These are phyloP conservation scores for Allomyces javanicus DNA, from an alignment of 192 early-diverging fungal species.

Conservation along the genomic window DNA sequence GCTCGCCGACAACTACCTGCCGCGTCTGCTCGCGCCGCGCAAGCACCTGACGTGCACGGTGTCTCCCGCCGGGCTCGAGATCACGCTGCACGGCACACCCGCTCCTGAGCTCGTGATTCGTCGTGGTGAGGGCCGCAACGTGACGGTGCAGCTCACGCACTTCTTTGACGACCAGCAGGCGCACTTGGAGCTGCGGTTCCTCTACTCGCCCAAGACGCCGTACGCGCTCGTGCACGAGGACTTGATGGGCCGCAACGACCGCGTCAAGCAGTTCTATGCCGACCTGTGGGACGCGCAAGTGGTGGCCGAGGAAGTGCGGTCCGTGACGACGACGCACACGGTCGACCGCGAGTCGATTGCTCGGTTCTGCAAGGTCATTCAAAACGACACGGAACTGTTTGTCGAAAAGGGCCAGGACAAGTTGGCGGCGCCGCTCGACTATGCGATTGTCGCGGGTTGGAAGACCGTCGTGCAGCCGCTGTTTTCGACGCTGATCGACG, in stretches of 20 bases:
- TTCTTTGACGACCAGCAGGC: slow-evolving; percentile 30
- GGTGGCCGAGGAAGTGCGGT: slow-evolving; percentile 20
- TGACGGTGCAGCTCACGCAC: slow-evolving; percentile 25
- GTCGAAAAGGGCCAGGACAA: slow-evolving; percentile 52
- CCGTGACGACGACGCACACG: slow-evolving; percentile 37
- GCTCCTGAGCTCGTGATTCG: too few relatives aligned
- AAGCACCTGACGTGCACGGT: slow-evolving; percentile 28
- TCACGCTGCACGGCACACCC: slow-evolving; percentile 16
- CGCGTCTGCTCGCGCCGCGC: slow-evolving; percentile 43
- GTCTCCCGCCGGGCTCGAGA: slow-evolving; percentile 8
- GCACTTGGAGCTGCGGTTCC: slow-evolving; percentile 61
- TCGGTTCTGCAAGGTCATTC: slow-evolving; percentile 52
- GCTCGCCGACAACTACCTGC: slow-evolving; percentile 40
- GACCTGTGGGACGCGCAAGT: slow-evolving; percentile 45
- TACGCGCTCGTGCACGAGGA: slow-evolving; percentile 74
- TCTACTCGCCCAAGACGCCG: slow-evolving; percentile 53
- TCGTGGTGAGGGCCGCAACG: slow-evolving; percentile 9
- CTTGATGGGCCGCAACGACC: slow-evolving; percentile 61
- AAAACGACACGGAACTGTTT: slow-evolving; percentile 47
- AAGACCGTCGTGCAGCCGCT: slow-evolving; percentile 80
- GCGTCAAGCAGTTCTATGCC: slow-evolving; percentile 72
- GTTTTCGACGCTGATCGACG: slow-evolving; percentile 80
- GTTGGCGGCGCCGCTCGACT: slow-evolving; percentile 71
- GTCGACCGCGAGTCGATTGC: slow-evolving; percentile 30
- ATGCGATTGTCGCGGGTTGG: slow-evolving; percentile 85